A percentile compares a stretch with the other conserved stretches of the same genome.
These are phyloP conservation scores for Xylogone sp. DNA, from an alignment of 2,329 filamentous ascomycete species.

Conservation along the genomic window DNA sequence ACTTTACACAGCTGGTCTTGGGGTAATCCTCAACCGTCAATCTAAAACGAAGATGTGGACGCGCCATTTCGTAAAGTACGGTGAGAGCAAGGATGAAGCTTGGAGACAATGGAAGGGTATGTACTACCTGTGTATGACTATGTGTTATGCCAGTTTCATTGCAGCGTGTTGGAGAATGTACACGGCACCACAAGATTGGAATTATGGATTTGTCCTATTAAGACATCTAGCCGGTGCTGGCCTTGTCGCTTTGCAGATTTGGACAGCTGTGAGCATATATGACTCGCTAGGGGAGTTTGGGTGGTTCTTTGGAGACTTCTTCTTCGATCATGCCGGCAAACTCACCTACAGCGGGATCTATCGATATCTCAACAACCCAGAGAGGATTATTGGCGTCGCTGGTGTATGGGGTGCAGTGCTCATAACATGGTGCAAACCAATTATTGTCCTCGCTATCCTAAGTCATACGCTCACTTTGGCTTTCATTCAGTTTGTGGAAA, in stretches of 20 bases:
- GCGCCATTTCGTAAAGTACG: conserved; percentile 94
- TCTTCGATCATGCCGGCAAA: conserved; percentile 85
- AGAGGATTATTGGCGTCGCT: conserved; percentile 87
- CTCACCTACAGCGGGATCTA: conserved; percentile 97
- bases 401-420: conserved; percentile 94
- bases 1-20: conserved; percentile 89
- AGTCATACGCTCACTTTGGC: conserved; percentile 81
- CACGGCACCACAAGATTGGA: conserved; percentile 79
- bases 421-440: conserved; percentile 83
- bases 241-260: conserved; percentile 81
- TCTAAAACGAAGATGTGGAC: conserved; percentile 94
- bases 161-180: conserved; percentile 98
- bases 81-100: conserved; percentile 83
- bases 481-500: conserved; percentile 91
- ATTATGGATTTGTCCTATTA: conserved; percentile 77
- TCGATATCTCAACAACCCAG: conserved; percentile 95
- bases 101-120: conserved; percentile 98
- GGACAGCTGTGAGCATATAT: conserved; percentile 91
- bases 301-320: conserved; percentile 99
- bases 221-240: conserved; percentile 81
- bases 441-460: conserved; percentile 81
- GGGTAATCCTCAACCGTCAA: conserved; percentile 78
- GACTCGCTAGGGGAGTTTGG: conserved; percentile 95
- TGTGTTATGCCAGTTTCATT: conserved; percentile 86
- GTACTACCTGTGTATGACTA: conserved; percentile 86